Conservation (phyloP, 805 yeast genomes). For the Kazachstania taianensis region DNA sequence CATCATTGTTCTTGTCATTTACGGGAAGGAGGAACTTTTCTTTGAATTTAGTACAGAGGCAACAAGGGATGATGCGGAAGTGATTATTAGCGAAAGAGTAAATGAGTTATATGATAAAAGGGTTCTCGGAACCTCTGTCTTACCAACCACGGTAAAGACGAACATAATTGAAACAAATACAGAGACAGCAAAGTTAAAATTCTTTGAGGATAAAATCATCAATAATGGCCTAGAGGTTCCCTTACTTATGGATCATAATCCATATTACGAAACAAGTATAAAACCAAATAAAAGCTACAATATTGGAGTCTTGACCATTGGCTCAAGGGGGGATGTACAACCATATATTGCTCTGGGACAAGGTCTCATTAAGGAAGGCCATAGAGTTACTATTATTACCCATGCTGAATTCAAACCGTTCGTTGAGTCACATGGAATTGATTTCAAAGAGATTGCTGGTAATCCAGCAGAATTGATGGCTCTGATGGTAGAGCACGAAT, state of each 20-base stretch:
- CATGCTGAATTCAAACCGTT: constrained; percentile 74
- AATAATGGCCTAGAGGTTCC: constrained; percentile 60
- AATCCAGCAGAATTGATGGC: constrained; percentile 89
- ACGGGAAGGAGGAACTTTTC: constrained; percentile 66
- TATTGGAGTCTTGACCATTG: constrained; percentile 74
- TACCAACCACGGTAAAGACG: background rate
- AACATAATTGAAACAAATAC: constrained; percentile 12
- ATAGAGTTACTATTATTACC: constrained; percentile 72
- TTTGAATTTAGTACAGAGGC: constrained; percentile 62
- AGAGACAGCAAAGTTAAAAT: constrained; percentile 49
- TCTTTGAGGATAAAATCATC: constrained; percentile 58
- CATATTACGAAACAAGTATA: constrained; percentile 39
- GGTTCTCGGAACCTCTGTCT: background rate
- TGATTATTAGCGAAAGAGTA: constrained; percentile 30
- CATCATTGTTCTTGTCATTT: constrained; percentile 59
- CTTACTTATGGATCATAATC: constrained; percentile 56
- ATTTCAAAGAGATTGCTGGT: constrained; percentile 73
- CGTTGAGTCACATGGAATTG: constrained; percentile 57
- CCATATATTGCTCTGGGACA: constrained; percentile 88
- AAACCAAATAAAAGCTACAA: constrained; percentile 45
- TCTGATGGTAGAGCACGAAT: constrained; percentile 84
- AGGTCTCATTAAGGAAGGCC: constrained; percentile 74
- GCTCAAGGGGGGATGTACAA: constrained; percentile 94
- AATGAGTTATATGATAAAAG: background rate
- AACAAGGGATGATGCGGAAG: constrained; percentile 66